Evolutionary conservation across 352 stramenopile genomes (phyloP), one percentile per base, ranked within the genome.

Genomic region (Plasmopara muralis): DNA sequence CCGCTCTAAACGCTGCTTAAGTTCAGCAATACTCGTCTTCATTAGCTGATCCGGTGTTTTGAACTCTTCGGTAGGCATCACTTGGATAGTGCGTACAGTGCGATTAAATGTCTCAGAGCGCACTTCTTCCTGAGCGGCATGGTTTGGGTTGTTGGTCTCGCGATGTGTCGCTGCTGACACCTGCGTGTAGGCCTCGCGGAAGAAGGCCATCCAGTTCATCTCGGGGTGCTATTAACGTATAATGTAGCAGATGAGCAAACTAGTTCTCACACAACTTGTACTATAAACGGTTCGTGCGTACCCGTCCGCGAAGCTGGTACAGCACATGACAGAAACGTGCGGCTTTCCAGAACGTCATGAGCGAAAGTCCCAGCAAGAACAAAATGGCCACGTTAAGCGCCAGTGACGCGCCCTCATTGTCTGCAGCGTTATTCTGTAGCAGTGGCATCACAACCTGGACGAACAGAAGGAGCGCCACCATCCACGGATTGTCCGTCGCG

Each of bases 61-160:
- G 50, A 86, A 93, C 50, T 93, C 80, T 45, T 93, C 83, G 51
- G 72, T 89, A 1, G 83, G 83, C 74, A 93, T 86, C 39, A 78
- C 60, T 49, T 89, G 82, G 50, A 93, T 89, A 13, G 72, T 86
- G 38, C 78, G 76, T 59, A 89, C 69, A 42, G 87, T 71, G 47
- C 68, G 72, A 56, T 82, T 83, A 28, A 89, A 89, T 16, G 72
- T 72, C 50, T 91, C 76, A 18, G 78, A 70, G 46, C 57, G 68
- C 6, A 60, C 58, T 2, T 63, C 53, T 16, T 68, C 55, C 54
- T 73, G 64, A 15, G 76, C 70, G 43, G 53, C 39, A 13, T 50
- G 51, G 43, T 66, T 72, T 6, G 53, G 58, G 9, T 66, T 68
- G 8, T 73, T 70, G 13, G 66, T 70, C 10, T 70, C 58, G 16